Percentiles rank a stretch among this genome's conserved stretches.
Evolutionary conservation across 148 eudicot species (phyloP).

Genomic region (Suaeda aralocaspica): DNA sequence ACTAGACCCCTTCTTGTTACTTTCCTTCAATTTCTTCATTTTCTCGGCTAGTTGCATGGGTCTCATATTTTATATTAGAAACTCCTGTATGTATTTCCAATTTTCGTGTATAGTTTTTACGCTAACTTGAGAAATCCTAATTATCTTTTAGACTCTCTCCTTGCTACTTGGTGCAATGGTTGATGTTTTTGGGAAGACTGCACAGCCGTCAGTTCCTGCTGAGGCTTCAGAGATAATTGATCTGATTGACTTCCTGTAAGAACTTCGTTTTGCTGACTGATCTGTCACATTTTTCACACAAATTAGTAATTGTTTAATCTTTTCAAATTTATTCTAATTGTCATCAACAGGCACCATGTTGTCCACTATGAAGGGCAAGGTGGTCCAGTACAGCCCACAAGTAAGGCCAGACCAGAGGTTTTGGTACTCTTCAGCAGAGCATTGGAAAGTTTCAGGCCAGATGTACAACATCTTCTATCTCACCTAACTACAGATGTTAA

Average conservation of each 20-base stretch:
- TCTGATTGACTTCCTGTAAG: constrained; percentile 93
- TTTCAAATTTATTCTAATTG: neutral
- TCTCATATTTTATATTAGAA: too few species aligned
- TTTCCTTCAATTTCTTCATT: too few species aligned
- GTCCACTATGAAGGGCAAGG: constrained; percentile 92
- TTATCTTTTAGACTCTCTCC: constrained; percentile 53
- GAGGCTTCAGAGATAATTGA: constrained; percentile 89
- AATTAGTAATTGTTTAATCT: neutral
- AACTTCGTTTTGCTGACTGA: neutral
- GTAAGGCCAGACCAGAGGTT: constrained; percentile 73
- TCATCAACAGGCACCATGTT: constrained; percentile 60
- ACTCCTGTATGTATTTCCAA: neutral
- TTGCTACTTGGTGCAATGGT: constrained; percentile 68
- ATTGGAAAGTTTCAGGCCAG: constrained; percentile 69
- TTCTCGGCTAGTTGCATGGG: too few species aligned
- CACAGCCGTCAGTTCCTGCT: constrained; percentile 62
- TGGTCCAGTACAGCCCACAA: constrained; percentile 79
- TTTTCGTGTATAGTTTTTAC: constrained; percentile 7
- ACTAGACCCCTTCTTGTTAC: too few species aligned
- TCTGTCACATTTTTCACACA: neutral
- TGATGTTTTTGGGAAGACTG: constrained; percentile 88
- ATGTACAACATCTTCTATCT: constrained; percentile 75
- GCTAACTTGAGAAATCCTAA: constrained; percentile 1
- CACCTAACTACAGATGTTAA: constrained; percentile 67
- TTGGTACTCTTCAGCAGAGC: constrained; percentile 64